Evolutionary conservation across 176 grass and related monocot genomes (phyloP), one percentile per base, ranked within the genome.

Genomic region (Phoenix dactylifera): DNA sequence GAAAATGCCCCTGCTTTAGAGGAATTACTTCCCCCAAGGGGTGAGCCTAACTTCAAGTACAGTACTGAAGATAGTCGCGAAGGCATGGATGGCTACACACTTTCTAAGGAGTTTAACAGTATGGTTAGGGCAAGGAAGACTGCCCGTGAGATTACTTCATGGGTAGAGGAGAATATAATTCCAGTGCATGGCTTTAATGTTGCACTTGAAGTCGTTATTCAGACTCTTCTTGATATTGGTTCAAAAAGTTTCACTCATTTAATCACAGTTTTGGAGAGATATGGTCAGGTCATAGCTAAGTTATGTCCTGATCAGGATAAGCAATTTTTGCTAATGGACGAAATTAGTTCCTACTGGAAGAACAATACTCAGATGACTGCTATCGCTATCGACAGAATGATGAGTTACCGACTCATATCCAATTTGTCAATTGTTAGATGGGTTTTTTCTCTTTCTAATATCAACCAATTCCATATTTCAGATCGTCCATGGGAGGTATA

Each of bases 211-310:
- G 84, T 98, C 68, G 84, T 92, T 75, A 82, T 68, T 57, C 84
- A 92, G 72, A 92, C 87, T 5, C 81, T 98, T 65, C 57, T 98
- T 67, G 93, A 98, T 66, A 92, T 92, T n/a, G 93, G 93, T 50
- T 91, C 93, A 51, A 98, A 92, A 80, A 98, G 93, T 77, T 98
- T 98, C 64, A 98, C 93, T 49, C 93, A 98, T 88, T 82, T 98
- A 68, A 83, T 98, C 50, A 92, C 93, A 24, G 79, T 98, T 52
- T 70, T 98, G 49, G 93, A 98, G 75, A 81, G 87, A 79, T 98
- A 98, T 78, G 76, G 76, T 68, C 84, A 92, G 72, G 73, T 88
- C 60, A 88, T 97, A 49, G 83, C 64, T 22, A 98, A 68, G 67
- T 74, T 98, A 55, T 98, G 87, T 70, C 67, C 78, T 55, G 76